Evolutionary conservation across 441 rosid genomes (phyloP).

Genomic region (Populus hybrid): DNA sequence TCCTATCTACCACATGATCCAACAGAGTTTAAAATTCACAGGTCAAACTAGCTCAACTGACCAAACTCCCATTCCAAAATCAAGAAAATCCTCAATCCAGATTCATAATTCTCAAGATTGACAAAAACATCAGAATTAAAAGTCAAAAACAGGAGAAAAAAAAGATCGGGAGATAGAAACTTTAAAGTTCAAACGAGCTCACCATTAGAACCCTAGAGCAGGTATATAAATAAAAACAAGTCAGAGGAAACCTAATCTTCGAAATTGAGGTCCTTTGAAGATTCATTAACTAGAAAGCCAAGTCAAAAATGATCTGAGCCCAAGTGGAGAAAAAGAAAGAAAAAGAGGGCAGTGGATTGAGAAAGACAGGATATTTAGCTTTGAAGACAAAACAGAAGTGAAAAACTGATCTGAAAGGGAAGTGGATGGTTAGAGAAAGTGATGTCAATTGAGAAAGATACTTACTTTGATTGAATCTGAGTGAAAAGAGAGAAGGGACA

Average conservation of each 20-base stretch:
- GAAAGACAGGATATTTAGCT: background rate
- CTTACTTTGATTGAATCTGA: constrained; percentile 41
- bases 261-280: background rate
- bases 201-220: background rate
- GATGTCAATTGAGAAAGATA: constrained; percentile 21
- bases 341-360: background rate
- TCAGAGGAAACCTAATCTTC: background rate
- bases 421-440: constrained; percentile 19
- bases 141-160: background rate
- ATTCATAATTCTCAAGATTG: background rate
- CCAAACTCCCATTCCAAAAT: background rate
- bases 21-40: constrained; percentile 15
- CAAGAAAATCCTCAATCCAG: background rate
- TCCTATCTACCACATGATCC: constrained; percentile 22
- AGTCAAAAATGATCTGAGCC: constrained; percentile 36
- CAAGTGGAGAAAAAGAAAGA: background rate
- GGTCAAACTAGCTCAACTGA: constrained; percentile 3
- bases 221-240: background rate
- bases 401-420: background rate
- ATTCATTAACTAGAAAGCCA: constrained; percentile 25
- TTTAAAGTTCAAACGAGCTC: background rate
- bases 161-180: background rate
- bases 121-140: background rate
- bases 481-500: constrained; percentile 21
- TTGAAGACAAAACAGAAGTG: background rate